Conservation (phyloP, 108 stramenopile species). For the Stephanodiscus triporus region DNA sequence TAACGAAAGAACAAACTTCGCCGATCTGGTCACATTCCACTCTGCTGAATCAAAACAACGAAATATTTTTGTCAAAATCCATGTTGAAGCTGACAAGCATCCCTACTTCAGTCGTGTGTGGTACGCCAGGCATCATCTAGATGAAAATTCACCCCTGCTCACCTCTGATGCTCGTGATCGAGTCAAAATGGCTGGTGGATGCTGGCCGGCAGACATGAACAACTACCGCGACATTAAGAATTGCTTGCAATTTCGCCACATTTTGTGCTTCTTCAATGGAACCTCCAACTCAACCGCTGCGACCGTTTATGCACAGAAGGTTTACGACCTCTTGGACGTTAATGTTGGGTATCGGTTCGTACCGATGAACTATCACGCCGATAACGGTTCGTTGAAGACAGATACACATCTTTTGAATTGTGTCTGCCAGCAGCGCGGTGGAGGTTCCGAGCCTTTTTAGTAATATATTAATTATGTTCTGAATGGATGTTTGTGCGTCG, state of each 20-base stretch:
- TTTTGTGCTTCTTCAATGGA: conserved; percentile 73
- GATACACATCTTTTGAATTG: conserved; percentile 44
- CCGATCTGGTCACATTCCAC: conserved; percentile 18
- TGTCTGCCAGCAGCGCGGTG: conserved; percentile 42
- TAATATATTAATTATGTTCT: neutral
- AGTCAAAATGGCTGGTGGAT: conserved; percentile 66
- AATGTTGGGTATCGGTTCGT: conserved; percentile 79
- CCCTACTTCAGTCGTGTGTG: conserved; percentile 82
- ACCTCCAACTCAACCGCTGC: conserved; percentile 68
- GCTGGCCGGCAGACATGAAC: conserved; percentile 71
- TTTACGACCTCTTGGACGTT: conserved; percentile 75
- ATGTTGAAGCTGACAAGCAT: conserved; percentile 70
- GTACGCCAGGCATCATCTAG: conserved; percentile 75
- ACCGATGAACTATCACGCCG: conserved; percentile 34
- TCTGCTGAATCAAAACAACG: conserved; percentile 34
- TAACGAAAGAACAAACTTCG: neutral
- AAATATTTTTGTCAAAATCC: conserved; percentile 68
- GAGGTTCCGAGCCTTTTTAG: conserved; percentile 42
- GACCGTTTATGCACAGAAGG: conserved; percentile 81
- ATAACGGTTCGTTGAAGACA: conserved; percentile 30
- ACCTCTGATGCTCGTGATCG: conserved; percentile 48
- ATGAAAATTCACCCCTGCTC: conserved; percentile 75
- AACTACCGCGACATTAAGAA: conserved; percentile 54
- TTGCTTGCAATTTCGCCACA: conserved; percentile 73
- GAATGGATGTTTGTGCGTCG: too few species aligned